phyloP scores from a whole-genome alignment of 106 monocot genomes.

The Allium cepa region DNA sequence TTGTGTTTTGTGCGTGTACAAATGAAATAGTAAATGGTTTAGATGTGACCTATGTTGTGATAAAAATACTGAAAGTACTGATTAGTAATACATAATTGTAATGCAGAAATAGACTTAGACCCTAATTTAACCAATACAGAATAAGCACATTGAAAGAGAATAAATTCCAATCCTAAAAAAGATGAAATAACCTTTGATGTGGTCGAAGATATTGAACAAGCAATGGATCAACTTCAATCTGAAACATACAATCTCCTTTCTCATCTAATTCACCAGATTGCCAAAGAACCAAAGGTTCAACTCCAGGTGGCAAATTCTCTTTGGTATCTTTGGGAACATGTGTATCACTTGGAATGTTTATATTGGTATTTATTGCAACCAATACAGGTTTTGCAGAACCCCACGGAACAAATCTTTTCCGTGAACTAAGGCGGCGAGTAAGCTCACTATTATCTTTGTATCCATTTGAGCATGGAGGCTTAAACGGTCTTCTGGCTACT shows the following conservation, averaged over 20 bases:
- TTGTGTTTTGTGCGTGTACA: too few relatives aligned
- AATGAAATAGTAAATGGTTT: too few relatives aligned
- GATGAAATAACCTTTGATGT: slow-evolving; percentile 71
- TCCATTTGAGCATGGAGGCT: slow-evolving; percentile 64
- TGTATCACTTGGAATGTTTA: slow-evolving; percentile 19
- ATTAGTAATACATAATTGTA: too few relatives aligned
- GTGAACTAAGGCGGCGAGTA: slow-evolving; percentile 65
- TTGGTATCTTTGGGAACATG: slow-evolving; percentile 31
- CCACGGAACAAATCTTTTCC: slow-evolving; percentile 97
- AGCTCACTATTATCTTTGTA: slow-evolving; percentile 70
- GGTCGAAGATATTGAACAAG: slow-evolving; percentile 86
- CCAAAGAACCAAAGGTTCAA: slow-evolving; percentile 90
- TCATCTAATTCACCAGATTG: slow-evolving; percentile 37
- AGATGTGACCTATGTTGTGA: too few relatives aligned
- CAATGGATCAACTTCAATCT: slow-evolving; percentile 67
- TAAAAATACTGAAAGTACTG: too few relatives aligned
- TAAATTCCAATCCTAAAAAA: too few relatives aligned
- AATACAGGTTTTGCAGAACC: slow-evolving; percentile 53
- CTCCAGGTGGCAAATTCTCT: slow-evolving; percentile 57
- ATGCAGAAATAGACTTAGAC: too few relatives aligned
- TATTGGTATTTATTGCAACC: slow-evolving; percentile 32
- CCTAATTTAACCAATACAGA: too few relatives aligned
- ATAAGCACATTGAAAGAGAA: too few relatives aligned
- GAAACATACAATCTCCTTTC: slow-evolving; percentile 10
- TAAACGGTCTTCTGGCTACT: slow-evolving; percentile 86